Conservation (phyloP, 495 filamentous ascomycete species). For the Cryomyces minteri region DNA sequence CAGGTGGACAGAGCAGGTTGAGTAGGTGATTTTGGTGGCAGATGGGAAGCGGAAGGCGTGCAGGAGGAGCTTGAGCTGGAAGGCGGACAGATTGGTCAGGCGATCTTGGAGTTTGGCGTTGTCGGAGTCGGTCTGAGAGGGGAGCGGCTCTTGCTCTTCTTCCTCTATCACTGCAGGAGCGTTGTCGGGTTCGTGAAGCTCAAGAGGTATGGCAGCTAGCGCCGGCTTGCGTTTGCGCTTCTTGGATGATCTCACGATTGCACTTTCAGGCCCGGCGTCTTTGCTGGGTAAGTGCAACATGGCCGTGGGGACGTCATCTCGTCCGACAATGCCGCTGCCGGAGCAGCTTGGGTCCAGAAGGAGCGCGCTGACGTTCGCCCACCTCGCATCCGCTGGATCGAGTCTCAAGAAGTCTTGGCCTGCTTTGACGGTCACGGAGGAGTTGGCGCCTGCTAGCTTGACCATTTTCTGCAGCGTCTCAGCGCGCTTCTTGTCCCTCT, state of each 20-base stretch:
- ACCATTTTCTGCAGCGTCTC: conserved; percentile 71
- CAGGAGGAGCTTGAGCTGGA: conserved; percentile 18
- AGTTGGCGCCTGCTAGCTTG: conserved; percentile 46
- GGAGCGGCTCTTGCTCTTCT: neutral
- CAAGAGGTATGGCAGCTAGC: neutral
- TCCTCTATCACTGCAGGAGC: neutral
- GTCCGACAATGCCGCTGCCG: conserved; percentile 80
- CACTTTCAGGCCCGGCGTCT: conserved; percentile 4
- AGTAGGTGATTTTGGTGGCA: conserved; percentile 69
- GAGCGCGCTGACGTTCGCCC: conserved; percentile 45
- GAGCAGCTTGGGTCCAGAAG: conserved; percentile 88
- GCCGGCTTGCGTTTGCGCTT: conserved; percentile 8
- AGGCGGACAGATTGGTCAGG: conserved; percentile 32
- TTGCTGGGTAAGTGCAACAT: conserved; percentile 24
- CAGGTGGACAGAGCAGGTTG: conserved; percentile 74
- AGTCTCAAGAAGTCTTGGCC: conserved; percentile 66
- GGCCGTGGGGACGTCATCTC: conserved; percentile 53
- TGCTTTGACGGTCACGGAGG: conserved; percentile 38
- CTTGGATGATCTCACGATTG: neutral
- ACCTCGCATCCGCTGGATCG: conserved; percentile 35
- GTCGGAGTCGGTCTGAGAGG: neutral
- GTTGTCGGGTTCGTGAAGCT: neutral
- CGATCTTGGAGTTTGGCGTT: conserved; percentile 24
- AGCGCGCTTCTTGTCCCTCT: conserved; percentile 46
- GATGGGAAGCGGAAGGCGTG: conserved; percentile 60